Base-by-base conservation (phyloP, 169 alveolate species). In the Eimeria acervulina region DNA sequence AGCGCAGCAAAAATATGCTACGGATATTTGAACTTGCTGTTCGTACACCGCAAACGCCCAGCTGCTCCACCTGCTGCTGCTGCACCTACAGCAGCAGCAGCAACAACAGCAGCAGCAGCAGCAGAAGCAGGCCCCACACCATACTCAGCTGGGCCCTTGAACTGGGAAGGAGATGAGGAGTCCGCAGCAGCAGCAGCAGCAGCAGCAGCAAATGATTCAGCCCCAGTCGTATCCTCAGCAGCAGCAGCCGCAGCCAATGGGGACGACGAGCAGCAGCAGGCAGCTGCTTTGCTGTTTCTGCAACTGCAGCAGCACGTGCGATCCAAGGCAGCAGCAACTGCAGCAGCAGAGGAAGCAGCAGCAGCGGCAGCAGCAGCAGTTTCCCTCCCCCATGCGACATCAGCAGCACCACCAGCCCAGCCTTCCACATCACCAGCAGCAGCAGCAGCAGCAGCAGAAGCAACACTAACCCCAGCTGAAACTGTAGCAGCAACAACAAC, bases 1-100 rank as follows among this genome's bases (percentile, higher is more conserved):
- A 47, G 72, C 8, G 90, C 90, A 47, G 90, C 90, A 81, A 81
- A 81, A 28, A 81, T 81, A 8, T 81, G 90, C 90, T 61, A 47
- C 72, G 90, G 90, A 21, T 81, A 81, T 51, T 81, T 81, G 23
- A 81, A 42, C 26, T 26, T 81, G 66, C 70, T 81, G 72, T 81
- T 81, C 70, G 44, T 81, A 42, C 90, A 81, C 90, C 90, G 90
- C 90, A 81, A 81, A n/a, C 90, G 51, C 70, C 90, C 90, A 26
- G 47, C 47, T 51, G 90, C 90, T 38, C 61, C 87, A 40, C n/a
- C 87, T 33, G 63, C 59, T 6, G 87, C 47, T 28, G 80, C 80
- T 12, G 80, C 80, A n/a, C 33, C 10, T 31, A 44, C 80, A n/a
- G 80, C 47, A 31, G 80, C 80, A 17, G 80, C 47, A n/a, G 44